These are phyloP conservation scores for Datisca glomerata DNA, from an alignment of 306 rosid species.

Conservation along the genomic window DNA sequence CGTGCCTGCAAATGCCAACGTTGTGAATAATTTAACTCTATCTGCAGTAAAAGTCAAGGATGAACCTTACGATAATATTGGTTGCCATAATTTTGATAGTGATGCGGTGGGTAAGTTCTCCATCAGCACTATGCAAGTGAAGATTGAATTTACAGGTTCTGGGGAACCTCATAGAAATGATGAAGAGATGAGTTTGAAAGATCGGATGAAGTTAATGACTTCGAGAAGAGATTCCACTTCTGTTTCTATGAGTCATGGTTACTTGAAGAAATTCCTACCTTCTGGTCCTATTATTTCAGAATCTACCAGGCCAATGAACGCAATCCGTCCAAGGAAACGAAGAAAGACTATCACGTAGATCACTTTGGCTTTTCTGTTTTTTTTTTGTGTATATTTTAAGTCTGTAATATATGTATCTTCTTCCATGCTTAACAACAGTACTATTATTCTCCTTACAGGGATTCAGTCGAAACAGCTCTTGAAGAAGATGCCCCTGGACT, in stretches of 20 bases:
- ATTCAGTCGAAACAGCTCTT: constrained; percentile 66
- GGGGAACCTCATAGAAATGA: constrained; percentile 26
- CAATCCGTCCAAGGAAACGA: constrained; percentile 37
- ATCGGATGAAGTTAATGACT: constrained; percentile 38
- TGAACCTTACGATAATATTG: constrained; percentile 39
- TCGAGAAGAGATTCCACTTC: constrained; percentile 20
- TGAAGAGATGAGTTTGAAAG: constrained; percentile 47
- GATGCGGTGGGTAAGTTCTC: constrained; percentile 23
- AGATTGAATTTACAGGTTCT: constrained; percentile 33
- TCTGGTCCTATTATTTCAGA: constrained; percentile 17
- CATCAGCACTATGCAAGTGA: constrained; percentile 16
- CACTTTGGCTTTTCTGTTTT: constrained; percentile 6
- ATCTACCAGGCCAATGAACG: constrained; percentile 24
- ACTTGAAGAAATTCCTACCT: constrained; percentile 25
- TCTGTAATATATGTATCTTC: background rate
- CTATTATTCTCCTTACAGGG: constrained; percentile 29
- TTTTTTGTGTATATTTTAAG: background rate
- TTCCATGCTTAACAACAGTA: constrained; percentile 10
- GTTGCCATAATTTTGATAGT: constrained; percentile 16
- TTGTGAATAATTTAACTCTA: constrained; percentile 20
- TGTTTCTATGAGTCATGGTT: constrained; percentile 14
- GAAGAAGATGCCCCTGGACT: constrained; percentile 99
- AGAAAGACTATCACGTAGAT: constrained; percentile 87
- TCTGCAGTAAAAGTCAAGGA: constrained; percentile 44
- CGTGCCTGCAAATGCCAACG: constrained; percentile 17